These are phyloP conservation scores for Neopestalotiopsis sp. DNA, from an alignment of 2,329 filamentous ascomycete genomes.

Conservation along the genomic window DNA sequence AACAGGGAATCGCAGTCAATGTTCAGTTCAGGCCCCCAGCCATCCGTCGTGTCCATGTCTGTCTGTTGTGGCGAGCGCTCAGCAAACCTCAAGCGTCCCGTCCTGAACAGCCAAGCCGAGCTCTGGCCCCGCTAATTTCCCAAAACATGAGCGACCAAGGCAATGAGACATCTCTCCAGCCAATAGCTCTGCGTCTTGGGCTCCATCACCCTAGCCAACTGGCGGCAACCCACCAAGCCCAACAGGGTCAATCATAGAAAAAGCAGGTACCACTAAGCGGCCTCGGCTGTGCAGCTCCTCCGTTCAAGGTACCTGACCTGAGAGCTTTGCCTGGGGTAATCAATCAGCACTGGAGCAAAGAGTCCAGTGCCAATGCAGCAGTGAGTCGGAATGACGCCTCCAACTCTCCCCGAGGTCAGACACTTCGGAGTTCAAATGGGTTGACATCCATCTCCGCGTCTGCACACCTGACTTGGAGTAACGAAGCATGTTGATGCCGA, in stretches of 20 bases:
- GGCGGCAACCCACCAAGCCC: constrained; percentile 7
- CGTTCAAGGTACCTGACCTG: background rate
- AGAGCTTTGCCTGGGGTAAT: background rate
- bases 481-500: background rate
- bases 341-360: background rate
- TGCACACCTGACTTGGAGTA: background rate
- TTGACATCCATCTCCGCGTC: no score
- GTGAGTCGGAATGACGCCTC: background rate
- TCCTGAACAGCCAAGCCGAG: background rate
- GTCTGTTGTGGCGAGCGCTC: background rate
- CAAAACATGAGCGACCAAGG: background rate
- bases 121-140: constrained; percentile 7
- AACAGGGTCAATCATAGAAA: constrained; percentile 1
- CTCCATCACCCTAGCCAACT: background rate
- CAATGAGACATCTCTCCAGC: background rate
- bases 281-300: background rate
- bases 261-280: constrained; percentile 12
- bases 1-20: no score
- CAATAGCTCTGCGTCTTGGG: background rate
- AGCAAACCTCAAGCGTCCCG: background rate
- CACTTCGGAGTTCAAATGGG: no score
- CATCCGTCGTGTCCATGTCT: background rate
- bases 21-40: background rate
- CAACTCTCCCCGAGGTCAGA: background rate
- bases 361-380: background rate